phyloP scores from a whole-genome alignment of 176 grass and related monocot genomes.

The Neostapfia colusana region DNA sequence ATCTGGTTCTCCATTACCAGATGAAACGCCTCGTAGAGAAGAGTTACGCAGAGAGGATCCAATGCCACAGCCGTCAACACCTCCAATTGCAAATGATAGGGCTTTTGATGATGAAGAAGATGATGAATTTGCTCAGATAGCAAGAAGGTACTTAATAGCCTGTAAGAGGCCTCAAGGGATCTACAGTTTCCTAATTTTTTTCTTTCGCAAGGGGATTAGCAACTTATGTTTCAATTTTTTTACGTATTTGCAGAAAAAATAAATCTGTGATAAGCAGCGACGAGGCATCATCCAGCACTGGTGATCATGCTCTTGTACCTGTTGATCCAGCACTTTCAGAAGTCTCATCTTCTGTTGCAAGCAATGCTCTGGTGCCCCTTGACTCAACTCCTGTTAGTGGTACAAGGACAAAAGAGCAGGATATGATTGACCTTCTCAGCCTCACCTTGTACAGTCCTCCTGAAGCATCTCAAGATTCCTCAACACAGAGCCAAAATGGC shows the following conservation, averaged over 20 bases:
- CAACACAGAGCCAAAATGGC: constrained; percentile 41
- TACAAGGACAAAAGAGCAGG: constrained; percentile 60
- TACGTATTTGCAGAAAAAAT: constrained; percentile 43
- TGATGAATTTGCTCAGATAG: constrained; percentile 87
- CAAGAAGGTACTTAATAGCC: constrained; percentile 59
- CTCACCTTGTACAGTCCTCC: constrained; percentile 70
- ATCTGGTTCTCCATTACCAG: constrained; percentile 54
- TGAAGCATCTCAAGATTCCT: constrained; percentile 45
- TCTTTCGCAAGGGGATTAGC: not conserved
- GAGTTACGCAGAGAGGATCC: constrained; percentile 40
- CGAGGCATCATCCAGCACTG: constrained; percentile 62
- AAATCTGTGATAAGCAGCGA: constrained; percentile 47
- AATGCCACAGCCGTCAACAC: constrained; percentile 28
- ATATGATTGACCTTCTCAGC: constrained; percentile 92
- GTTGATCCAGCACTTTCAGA: constrained; percentile 46
- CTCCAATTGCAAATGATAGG: constrained; percentile 32
- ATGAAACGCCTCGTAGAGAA: constrained; percentile 39
- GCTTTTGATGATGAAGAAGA: constrained; percentile 48
- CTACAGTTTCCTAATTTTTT: not conserved
- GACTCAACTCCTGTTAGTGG: constrained; percentile 44
- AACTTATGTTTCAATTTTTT: not conserved
- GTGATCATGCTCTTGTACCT: constrained; percentile 58
- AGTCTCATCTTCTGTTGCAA: constrained; percentile 51
- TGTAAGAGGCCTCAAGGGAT: not conserved
- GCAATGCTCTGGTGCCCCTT: constrained; percentile 67